Conservation (phyloP, 1,284 basidiomycete species). For the Omphalotus olearius region DNA sequence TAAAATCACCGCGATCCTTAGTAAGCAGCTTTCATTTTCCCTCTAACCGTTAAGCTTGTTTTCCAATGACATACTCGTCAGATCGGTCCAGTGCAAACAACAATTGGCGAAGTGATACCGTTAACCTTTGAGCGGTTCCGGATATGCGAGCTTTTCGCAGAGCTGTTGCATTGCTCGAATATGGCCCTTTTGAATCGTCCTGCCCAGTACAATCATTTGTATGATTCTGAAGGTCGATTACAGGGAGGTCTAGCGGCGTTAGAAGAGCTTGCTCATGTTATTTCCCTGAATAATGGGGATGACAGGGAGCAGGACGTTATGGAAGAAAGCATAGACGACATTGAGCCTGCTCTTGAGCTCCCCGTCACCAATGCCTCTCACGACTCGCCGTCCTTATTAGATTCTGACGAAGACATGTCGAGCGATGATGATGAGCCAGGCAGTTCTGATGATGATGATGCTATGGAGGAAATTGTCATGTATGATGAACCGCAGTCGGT, state of each 20-base stretch:
- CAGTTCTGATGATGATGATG: conserved; percentile 66
- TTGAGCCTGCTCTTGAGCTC: conserved; percentile 67
- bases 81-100: neutral
- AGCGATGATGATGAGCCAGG: conserved; percentile 61
- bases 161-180: conserved; percentile 96
- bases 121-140: conserved; percentile 95
- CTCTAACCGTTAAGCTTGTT: neutral
- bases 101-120: conserved; percentile 13
- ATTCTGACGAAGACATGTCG: conserved; percentile 71
- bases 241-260: conserved; percentile 78
- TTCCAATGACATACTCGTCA: neutral
- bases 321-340: conserved; percentile 35
- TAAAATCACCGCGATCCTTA: conserved; percentile 71
- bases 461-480: conserved; percentile 74
- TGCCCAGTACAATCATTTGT: conserved; percentile 52
- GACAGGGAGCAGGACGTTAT: conserved; percentile 46
- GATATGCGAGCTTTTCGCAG: conserved; percentile 97
- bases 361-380: conserved; percentile 61
- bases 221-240: conserved; percentile 75
- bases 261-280: conserved; percentile 80
- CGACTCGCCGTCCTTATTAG: conserved; percentile 50
- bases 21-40: conserved; percentile 39
- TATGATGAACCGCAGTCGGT: conserved; percentile 42
- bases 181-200: conserved; percentile 93
- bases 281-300: conserved; percentile 54